Conservation (phyloP, 2,329 filamentous ascomycete genomes). For the Chaetoscypha palmicola region DNA sequence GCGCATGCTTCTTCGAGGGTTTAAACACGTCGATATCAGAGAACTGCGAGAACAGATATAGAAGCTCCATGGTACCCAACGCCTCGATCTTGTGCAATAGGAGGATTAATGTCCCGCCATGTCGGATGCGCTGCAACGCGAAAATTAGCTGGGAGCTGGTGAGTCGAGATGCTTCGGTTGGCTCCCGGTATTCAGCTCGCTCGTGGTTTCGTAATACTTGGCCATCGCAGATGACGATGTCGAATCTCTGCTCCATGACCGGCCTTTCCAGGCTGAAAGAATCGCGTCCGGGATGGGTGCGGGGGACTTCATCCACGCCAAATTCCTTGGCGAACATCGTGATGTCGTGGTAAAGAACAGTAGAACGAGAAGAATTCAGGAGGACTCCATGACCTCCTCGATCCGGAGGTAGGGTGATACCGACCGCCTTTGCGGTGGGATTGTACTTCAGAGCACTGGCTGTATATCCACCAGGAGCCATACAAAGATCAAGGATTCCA, state of each 20-base stretch:
- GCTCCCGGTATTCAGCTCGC: too few species aligned
- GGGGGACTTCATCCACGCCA: slow-evolving; percentile 11
- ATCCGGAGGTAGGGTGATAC: slow-evolving; percentile 16
- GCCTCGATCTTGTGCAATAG: too few species aligned
- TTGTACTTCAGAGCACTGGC: slow-evolving; percentile 18
- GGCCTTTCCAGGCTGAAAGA: slow-evolving; percentile 11
- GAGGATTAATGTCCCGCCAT: too few species aligned
- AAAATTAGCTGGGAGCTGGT: too few species aligned
- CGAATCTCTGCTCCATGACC: slow-evolving; percentile 8
- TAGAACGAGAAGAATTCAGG: slow-evolving; percentile 6
- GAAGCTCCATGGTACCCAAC: too few species aligned
- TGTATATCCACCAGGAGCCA: slow-evolving; percentile 22
- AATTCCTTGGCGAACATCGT: slow-evolving; percentile 19
- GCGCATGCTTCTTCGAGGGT: too few species aligned
- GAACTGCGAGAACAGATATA: too few species aligned
- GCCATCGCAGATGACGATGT: too few species aligned
- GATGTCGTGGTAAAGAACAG: slow-evolving; percentile 14
- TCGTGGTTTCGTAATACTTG: too few species aligned
- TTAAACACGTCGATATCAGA: too few species aligned
- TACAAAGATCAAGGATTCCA: slow-evolving; percentile 19
- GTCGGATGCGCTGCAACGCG: too few species aligned
- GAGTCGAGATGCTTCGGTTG: too few species aligned
- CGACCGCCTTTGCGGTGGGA: slow-evolving; percentile 12
- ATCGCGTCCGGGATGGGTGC: slow-evolving; percentile 9
- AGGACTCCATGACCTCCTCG: slow-evolving; percentile 17